These are phyloP conservation scores for Claviceps paspali DNA, from an alignment of 2,329 filamentous ascomycete species.

Conservation along the genomic window DNA sequence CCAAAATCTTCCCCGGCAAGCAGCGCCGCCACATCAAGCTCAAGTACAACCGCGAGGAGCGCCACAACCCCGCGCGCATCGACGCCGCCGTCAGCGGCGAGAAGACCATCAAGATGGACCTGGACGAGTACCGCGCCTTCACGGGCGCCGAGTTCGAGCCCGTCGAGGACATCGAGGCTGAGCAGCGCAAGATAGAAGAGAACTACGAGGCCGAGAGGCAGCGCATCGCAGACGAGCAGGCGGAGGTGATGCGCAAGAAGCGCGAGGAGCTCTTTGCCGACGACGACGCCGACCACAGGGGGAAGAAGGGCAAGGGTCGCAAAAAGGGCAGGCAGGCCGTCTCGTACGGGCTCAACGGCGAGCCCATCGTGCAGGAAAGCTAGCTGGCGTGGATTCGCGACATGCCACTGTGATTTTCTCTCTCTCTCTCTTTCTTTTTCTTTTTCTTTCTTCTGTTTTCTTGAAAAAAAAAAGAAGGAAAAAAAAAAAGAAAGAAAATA, in stretches of 20 bases:
- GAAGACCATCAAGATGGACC: constrained; percentile 40
- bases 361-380: constrained; percentile 16
- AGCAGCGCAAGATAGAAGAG: constrained; percentile 32
- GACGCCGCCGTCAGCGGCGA: constrained; percentile 47
- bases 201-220: constrained; percentile 29
- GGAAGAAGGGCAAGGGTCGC: constrained; percentile 21
- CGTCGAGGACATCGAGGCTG: constrained; percentile 39
- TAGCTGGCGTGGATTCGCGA: too few species aligned
- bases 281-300: constrained; percentile 18
- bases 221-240: constrained; percentile 29
- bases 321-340: constrained; percentile 17
- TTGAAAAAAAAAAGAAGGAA: too few species aligned
- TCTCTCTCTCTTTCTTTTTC: neutral
- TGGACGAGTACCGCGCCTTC: constrained; percentile 44
- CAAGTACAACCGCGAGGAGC: constrained; percentile 71
- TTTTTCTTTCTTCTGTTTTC: too few species aligned
- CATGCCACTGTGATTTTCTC: neutral
- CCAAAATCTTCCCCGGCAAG: constrained; percentile 57
- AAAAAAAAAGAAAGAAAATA: too few species aligned
- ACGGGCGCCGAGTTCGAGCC: constrained; percentile 38
- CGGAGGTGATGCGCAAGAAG: constrained; percentile 31
- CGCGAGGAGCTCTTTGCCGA: constrained; percentile 33
- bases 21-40: constrained; percentile 62
- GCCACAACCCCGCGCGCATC: constrained; percentile 46
- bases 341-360: constrained; percentile 22